These are phyloP conservation scores for Xylariaceae sp. DNA, from an alignment of 2,329 filamentous ascomycete genomes.

Conservation along the genomic window DNA sequence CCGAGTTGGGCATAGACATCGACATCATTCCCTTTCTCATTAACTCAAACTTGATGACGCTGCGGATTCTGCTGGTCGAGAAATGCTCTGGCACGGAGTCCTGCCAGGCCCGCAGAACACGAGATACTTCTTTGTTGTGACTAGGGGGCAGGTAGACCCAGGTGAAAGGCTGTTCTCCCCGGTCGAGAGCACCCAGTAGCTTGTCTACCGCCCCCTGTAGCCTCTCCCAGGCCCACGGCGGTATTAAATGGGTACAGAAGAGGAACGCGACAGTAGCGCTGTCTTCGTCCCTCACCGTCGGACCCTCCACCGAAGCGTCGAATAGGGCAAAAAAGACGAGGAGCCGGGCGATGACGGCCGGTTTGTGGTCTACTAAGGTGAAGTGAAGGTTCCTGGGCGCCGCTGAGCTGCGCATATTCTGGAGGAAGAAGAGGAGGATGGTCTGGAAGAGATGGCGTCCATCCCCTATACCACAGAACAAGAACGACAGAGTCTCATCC, in stretches of 20 bases:
- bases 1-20: no score
- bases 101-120: neutral
- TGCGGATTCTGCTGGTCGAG: slow-evolving; percentile 3
- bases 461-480: slow-evolving; percentile 12
- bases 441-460: slow-evolving; percentile 13
- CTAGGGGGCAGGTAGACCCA: slow-evolving; percentile 4
- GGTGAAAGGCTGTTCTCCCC: slow-evolving; percentile 4
- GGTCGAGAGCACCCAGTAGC: slow-evolving; percentile 6
- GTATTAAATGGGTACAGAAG: slow-evolving; percentile 10
- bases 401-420: slow-evolving; percentile 1
- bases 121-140: slow-evolving; percentile 2
- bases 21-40: neutral
- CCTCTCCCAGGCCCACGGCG: slow-evolving; percentile 7
- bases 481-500: slow-evolving; percentile 10
- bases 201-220: slow-evolving; percentile 6
- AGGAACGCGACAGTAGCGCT: slow-evolving; percentile 7
- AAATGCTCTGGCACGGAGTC: neutral
- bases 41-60: neutral
- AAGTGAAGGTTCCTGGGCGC: slow-evolving; percentile 7
- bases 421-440: no score
- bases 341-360: slow-evolving; percentile 8
- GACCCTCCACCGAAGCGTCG: neutral
- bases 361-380: slow-evolving; percentile 12
- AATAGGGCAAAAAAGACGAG: slow-evolving; percentile 9
- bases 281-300: neutral